These are phyloP conservation scores for Sanguinoderma infundibulare DNA, from an alignment of 1,284 basidiomycete genomes.

Conservation along the genomic window DNA sequence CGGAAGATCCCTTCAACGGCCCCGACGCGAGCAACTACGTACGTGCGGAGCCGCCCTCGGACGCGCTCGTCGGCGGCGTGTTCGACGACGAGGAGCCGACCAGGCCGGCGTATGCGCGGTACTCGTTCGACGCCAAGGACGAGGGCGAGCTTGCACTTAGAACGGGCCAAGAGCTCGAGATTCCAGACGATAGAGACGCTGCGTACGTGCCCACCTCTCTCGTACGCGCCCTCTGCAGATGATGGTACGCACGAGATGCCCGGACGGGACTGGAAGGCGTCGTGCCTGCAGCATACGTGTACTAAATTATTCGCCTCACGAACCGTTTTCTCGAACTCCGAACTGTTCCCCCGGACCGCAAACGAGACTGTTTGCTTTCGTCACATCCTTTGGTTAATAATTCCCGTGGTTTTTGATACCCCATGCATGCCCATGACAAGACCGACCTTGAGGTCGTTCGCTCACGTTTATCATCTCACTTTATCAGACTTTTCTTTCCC, in stretches of 20 bases:
- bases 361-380: too few relatives aligned
- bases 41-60: constrained; percentile 80
- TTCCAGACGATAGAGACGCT: constrained; percentile 78
- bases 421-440: constrained; percentile 35
- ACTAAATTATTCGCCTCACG: constrained; percentile 51
- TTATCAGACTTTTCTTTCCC: background rate
- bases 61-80: constrained; percentile 64
- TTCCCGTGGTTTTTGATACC: constrained; percentile 35
- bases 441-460: constrained; percentile 39
- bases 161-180: constrained; percentile 72
- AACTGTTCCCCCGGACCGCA: too few relatives aligned
- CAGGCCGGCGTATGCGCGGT: constrained; percentile 74
- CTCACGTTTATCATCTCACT: constrained; percentile 18
- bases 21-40: constrained; percentile 76
- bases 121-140: constrained; percentile 77
- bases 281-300: constrained; percentile 87
- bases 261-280: constrained; percentile 82
- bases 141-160: constrained; percentile 76
- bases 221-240: constrained; percentile 52
- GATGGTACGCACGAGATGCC: constrained; percentile 90
- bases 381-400: constrained; percentile 26
- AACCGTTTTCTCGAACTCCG: constrained; percentile 21
- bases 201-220: constrained; percentile 59
- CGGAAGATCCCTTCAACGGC: constrained; percentile 58
- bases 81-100: constrained; percentile 68